phyloP scores from a whole-genome alignment of 2,329 filamentous ascomycete genomes.

The Colletotrichum destructivum region DNA sequence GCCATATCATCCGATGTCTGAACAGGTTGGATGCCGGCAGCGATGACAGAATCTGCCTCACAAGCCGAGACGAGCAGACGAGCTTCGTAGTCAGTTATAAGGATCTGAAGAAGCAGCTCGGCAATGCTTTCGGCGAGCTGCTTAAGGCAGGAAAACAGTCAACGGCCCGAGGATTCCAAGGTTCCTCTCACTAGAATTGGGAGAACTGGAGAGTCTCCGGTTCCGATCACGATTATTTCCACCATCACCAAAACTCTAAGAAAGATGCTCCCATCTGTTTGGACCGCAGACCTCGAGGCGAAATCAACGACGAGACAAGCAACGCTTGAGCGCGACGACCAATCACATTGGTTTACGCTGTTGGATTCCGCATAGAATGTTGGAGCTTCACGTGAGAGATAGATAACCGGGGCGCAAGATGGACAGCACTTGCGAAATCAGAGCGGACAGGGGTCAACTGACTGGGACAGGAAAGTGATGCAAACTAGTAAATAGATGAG shows the following conservation, averaged over 20 bases:
- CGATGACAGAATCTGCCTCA: conserved; percentile 88
- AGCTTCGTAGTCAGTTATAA: conserved; percentile 91
- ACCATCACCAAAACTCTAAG: not conserved
- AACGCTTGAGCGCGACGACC: not conserved
- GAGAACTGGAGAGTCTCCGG: not conserved
- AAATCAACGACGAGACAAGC: not conserved
- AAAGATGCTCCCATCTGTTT: not conserved
- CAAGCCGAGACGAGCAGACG: conserved; percentile 91
- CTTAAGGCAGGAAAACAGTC: conserved; percentile 61
- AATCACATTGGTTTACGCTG: conserved; percentile 12
- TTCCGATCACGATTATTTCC: conserved; percentile 1
- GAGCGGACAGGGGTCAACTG: conserved; percentile 7
- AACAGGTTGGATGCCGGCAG: conserved; percentile 94
- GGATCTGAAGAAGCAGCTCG: conserved; percentile 81
- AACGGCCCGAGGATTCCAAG: conserved; percentile 51
- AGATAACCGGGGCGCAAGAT: not conserved
- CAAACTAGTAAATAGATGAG: conserved; percentile 10
- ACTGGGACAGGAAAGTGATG: not conserved
- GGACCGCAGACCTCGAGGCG: not conserved
- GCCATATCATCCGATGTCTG: conserved; percentile 87
- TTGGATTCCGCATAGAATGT: conserved; percentile 23
- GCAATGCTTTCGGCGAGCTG: conserved; percentile 71
- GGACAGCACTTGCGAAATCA: conserved; percentile 1
- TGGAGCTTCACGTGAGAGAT: not conserved
- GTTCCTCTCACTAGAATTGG: conserved; percentile 45